Evolutionary conservation across 2,329 filamentous ascomycete species (phyloP), one percentile per base, ranked within the genome.

Genomic region (Escovopsis sp.): DNA sequence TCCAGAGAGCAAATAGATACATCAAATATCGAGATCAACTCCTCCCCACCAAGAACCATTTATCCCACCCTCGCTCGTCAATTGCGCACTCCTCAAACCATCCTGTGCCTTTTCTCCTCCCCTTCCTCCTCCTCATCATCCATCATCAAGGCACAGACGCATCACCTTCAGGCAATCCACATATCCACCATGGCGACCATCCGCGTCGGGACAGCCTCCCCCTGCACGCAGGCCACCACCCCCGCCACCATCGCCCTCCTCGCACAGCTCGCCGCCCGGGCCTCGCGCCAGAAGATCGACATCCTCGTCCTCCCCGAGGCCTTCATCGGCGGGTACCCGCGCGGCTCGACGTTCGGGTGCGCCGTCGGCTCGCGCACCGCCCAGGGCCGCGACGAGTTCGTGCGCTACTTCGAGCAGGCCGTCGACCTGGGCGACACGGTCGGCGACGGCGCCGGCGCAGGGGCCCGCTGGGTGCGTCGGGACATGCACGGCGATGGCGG

Each of bases 271-370:
- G 79, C 82, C 30, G 63, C 63, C 20, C 63, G 68, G 31, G 87
- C 87, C n/a, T 73, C 79, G 4, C 51, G 57, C 1, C 55, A 63
- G 43, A 50, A 55, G 3, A 63, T 74, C 33, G 69, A 91, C 57
- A 70, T 95, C 39, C 70, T 95, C 25, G 76, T 95, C 40, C 88
- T 95, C 46, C 89, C 89, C 0, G 88, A 96, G 65, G 88, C 88
- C 16, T 94, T 86, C 56, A 71, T 95, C 2, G 89, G 89, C 37
- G 89, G 88, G 1, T 95, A 95, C 57, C 89, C 89, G 14, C 81
- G 88, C 10, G 86, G 81, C 14, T 80, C 79, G 47, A 67, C 68
- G 39, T 94, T 94, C 53, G 87, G 87, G 5, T 78, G 77, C 37
- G 70, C 74, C 2, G 70, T 94, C 6, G 88, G 88, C 4, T 68